Evolutionary conservation across 2,329 filamentous ascomycete species (phyloP), one percentile per base, ranked within the genome.

Genomic region (Ampelomyces quisqualis): DNA sequence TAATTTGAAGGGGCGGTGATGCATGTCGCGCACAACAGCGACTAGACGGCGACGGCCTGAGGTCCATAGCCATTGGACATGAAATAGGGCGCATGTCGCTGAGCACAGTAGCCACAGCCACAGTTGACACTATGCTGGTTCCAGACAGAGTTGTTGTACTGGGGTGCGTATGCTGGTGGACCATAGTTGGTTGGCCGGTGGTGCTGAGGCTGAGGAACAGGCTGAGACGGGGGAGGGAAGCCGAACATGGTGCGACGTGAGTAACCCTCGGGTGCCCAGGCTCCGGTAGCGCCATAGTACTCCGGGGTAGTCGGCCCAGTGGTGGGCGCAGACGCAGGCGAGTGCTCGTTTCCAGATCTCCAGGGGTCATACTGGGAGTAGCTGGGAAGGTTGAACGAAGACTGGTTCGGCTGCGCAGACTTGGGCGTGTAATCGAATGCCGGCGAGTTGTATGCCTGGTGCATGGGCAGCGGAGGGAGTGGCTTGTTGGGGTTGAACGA

Each of bases 261-360:
- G 50, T 69, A 69, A 22, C 66, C 65, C 38, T 69, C 68, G 20
- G 77, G 72, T 54, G 70, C 77, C 67, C 77, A 77, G 45, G 67
- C 62, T 44, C 69, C 69, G 36, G 69, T 65, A 28, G 69, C 61
- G 42, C 71, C 73, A 59, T 74, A 70, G 52, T 77, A 77, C 46
- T 79, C 77, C 13, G 77, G 77, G 27, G 77, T 79, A 34, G 73
- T 73, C 15, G 77, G 72, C 27, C 74, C 76, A 23, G 76, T 78
- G 43, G 76, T 74, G 11, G 75, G 73, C 31, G 74, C 75, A 19
- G 76, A 78, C n/a, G 74, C 71, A 45, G 77, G 77, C 32, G 77
- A 78, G 44, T 72, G 59, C 15, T 70, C 67, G 63, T 45, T 75
- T 57, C 55, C 56, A 44, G 66, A 62, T 44, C 64, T 65, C 65